Conservation (phyloP, 83 land plant genomes). For the Picea abies region DNA sequence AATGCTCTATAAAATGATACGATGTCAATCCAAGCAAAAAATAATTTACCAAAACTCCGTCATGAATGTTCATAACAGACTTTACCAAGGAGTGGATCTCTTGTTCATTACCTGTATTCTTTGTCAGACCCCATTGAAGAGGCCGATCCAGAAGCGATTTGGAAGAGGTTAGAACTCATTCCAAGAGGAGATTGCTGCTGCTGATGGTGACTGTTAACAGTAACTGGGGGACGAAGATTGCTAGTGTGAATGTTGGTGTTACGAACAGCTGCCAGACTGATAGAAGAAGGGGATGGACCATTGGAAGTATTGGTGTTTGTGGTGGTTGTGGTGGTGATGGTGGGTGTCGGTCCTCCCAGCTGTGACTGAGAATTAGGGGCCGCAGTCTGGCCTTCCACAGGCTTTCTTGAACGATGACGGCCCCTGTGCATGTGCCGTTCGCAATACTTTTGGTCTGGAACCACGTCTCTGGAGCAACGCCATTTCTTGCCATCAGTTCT, state of each 20-base stretch:
- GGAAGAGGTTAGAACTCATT: no score
- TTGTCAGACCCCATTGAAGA: conserved; percentile 6
- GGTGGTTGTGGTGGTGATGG: not conserved
- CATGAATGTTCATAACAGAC: no score
- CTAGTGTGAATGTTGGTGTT: conserved; percentile 1
- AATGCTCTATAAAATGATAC: no score
- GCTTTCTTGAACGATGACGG: conserved; percentile 97
- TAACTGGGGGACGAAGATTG: no score
- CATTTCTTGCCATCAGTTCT: conserved; percentile 98
- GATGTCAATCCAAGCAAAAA: no score
- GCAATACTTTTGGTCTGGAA: conserved; percentile 91
- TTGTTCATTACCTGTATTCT: conserved; percentile 7
- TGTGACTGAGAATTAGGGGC: conserved; percentile 10
- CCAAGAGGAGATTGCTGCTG: no score
- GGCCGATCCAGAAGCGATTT: not conserved
- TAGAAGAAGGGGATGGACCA: conserved; percentile 1
- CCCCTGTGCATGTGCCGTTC: conserved; percentile 98
- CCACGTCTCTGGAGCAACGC: conserved; percentile 91
- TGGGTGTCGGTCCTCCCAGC: not conserved
- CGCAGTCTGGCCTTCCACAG: conserved; percentile 75
- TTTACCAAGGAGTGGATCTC: no score
- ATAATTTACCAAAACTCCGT: not conserved
- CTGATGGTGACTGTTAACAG: no score
- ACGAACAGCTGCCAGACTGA: not conserved
- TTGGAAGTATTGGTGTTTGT: not conserved